phyloP scores from a whole-genome alignment of 1,284 basidiomycete genomes.

The Heliocybe sulcata region DNA sequence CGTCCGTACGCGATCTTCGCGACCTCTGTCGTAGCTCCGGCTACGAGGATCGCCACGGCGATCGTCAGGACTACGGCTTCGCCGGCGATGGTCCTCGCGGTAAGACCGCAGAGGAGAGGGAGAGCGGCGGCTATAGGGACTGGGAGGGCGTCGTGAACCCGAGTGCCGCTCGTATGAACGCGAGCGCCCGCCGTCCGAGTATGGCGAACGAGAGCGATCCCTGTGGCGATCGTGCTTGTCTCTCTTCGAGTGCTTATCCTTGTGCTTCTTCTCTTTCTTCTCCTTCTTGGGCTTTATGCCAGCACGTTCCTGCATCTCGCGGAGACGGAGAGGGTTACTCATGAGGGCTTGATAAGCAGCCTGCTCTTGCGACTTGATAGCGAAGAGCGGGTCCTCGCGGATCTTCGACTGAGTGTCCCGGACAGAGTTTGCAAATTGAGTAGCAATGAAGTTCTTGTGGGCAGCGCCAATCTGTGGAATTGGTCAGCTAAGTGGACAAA shows the following conservation, averaged over 20 bases:
- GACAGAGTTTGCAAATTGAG: conserved; percentile 88
- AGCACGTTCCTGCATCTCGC: conserved; percentile 72
- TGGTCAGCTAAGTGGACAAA: background rate
- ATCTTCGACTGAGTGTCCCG: conserved; percentile 92
- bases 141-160: conserved; percentile 28
- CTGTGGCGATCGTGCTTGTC: conserved; percentile 40
- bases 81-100: conserved; percentile 18
- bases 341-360: conserved; percentile 86
- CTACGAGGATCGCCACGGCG: conserved; percentile 12
- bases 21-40: conserved; percentile 11
- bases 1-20: conserved; percentile 16
- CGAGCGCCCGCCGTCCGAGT: conserved; percentile 23
- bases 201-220: conserved; percentile 30
- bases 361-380: conserved; percentile 98
- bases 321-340: conserved; percentile 85
- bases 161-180: conserved; percentile 22
- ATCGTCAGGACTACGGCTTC: conserved; percentile 12
- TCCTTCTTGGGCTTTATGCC: conserved; percentile 74
- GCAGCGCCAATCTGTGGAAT: conserved; percentile 63
- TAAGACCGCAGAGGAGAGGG: conserved; percentile 18
- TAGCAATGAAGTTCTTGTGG: conserved; percentile 86
- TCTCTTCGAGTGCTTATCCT: conserved; percentile 52
- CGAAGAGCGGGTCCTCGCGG: conserved; percentile 91
- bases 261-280: conserved; percentile 62
- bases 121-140: conserved; percentile 31